Evolutionary conservation across 164 flowering plant genomes (phyloP).

Genomic region (Warburgia ugandensis): DNA sequence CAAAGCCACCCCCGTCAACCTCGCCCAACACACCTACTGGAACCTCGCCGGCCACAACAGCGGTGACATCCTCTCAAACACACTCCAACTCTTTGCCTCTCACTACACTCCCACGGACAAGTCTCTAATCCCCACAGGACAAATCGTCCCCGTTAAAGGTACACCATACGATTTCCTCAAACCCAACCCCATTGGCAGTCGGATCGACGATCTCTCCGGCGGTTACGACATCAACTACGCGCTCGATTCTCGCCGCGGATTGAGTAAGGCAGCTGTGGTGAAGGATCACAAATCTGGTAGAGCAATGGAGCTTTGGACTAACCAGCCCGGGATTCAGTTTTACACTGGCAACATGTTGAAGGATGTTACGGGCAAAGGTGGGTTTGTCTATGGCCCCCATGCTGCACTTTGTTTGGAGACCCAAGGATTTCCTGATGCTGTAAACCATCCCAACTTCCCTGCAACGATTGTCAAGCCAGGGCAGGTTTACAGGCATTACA

Average conservation of each 20-base stretch:
- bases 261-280: constrained; percentile 45
- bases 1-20: constrained; percentile 64
- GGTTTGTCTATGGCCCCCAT: constrained; percentile 35
- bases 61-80: constrained; percentile 48
- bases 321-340: constrained; percentile 64
- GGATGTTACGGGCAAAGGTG: constrained; percentile 56
- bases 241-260: constrained; percentile 31
- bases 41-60: constrained; percentile 71
- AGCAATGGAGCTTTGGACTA: constrained; percentile 43
- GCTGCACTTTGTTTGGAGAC: constrained; percentile 61
- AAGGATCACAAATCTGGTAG: constrained; percentile 42
- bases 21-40: constrained; percentile 72
- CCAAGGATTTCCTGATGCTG: constrained; percentile 84
- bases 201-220: constrained; percentile 30
- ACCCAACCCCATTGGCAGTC: constrained; percentile 35
- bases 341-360: constrained; percentile 42
- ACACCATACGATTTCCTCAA: constrained; percentile 68
- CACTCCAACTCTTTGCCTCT: constrained; percentile 48
- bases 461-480: constrained; percentile 58
- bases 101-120: constrained; percentile 50
- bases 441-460: constrained; percentile 81
- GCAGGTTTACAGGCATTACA: constrained; percentile 42
- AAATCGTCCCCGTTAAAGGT: constrained; percentile 38
- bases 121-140: constrained; percentile 73
- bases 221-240: constrained; percentile 75